These are phyloP conservation scores for Smithsoniella earleae DNA, from an alignment of 163 green algal genomes.

Conservation along the genomic window DNA sequence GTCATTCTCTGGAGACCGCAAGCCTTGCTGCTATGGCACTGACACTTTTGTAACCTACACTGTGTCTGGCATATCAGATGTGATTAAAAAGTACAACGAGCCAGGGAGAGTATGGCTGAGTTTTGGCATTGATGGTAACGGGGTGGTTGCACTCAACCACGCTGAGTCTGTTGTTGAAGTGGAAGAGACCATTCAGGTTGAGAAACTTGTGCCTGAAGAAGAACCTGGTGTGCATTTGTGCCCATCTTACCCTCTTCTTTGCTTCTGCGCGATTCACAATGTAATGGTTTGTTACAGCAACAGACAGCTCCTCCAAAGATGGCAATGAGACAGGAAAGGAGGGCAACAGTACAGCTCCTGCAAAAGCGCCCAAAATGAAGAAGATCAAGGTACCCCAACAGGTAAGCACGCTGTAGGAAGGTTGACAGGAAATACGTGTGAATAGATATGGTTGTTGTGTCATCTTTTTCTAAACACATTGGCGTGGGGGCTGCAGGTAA, in stretches of 20 bases:
- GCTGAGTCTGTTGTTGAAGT: conserved; percentile 55
- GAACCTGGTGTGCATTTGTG: background rate
- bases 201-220: conserved; percentile 28
- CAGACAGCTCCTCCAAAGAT: conserved; percentile 11
- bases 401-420: background rate
- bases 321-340: conserved; percentile 12
- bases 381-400: conserved; percentile 39
- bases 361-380: conserved; percentile 44
- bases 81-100: conserved; percentile 50
- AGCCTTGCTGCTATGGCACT: conserved; percentile 38
- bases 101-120: conserved; percentile 55
- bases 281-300: background rate
- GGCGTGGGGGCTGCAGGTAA: background rate
- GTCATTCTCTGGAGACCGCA: conserved; percentile 41
- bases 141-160: conserved; percentile 64
- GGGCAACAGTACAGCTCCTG: conserved; percentile 24
- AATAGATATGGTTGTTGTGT: background rate
- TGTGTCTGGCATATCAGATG: conserved; percentile 41
- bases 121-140: conserved; percentile 65
- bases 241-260: background rate
- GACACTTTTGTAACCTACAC: conserved; percentile 32
- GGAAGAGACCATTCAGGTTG: conserved; percentile 34
- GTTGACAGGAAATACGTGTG: too few species aligned
- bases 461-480: background rate
- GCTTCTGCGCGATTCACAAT: background rate